Percentiles rank a stretch among this genome's conserved stretches.
Evolutionary conservation across 1,284 basidiomycete species (phyloP).

Genomic region (Porodaedalea pini): DNA sequence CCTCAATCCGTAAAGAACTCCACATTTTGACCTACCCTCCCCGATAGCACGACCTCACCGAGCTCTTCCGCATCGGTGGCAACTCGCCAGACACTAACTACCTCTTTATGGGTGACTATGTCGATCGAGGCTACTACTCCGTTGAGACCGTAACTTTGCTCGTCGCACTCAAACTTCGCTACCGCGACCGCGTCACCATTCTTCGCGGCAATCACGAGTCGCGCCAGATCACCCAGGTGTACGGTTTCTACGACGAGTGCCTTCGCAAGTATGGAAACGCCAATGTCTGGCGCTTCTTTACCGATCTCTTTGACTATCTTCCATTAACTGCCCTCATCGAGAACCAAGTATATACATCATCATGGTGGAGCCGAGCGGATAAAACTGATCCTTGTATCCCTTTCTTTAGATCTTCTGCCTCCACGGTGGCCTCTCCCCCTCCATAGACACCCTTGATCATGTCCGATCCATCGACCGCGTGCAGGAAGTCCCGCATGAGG

Average conservation of each 20-base stretch:
- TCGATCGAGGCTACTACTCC: conserved; percentile 98
- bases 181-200: conserved; percentile 98
- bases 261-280: conserved; percentile 99
- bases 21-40: conserved; percentile 24
- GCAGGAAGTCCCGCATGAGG: conserved; percentile 98
- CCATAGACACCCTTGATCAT: conserved; percentile 99
- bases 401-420: conserved; percentile 90
- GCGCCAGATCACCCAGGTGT: conserved; percentile 99
- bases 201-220: conserved; percentile 98
- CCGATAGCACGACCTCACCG: conserved; percentile 92
- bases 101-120: conserved; percentile 99
- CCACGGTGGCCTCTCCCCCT: conserved; percentile 96
- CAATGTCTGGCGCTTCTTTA: conserved; percentile 99
- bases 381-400: conserved; percentile 3
- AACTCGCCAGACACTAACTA: conserved; percentile 99
- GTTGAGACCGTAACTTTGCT: conserved; percentile 99
- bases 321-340: conserved; percentile 97
- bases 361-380: neutral
- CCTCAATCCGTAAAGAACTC: conserved; percentile 28
- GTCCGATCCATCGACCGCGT: conserved; percentile 98
- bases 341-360: conserved; percentile 77
- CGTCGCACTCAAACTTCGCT: conserved; percentile 95
- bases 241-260: conserved; percentile 99
- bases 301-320: conserved; percentile 97
- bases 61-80: conserved; percentile 98